Evolutionary conservation across 2,329 filamentous ascomycete genomes (phyloP).

Genomic region (Didymella glomerata): DNA sequence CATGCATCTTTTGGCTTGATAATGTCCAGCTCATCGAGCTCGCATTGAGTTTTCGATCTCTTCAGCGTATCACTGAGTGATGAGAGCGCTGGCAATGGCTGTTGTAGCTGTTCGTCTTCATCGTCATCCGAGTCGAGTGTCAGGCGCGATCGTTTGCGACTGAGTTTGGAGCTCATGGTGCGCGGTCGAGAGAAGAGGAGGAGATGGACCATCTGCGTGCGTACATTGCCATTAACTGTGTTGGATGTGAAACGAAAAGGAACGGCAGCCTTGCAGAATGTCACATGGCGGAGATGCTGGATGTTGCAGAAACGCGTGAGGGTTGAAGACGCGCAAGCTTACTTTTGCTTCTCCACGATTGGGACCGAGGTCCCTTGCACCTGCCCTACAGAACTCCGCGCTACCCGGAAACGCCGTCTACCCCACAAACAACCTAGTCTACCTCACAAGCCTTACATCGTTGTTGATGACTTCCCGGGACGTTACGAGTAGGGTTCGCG

Average conservation of each 20-base stretch:
- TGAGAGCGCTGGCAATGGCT: slow-evolving; percentile 33
- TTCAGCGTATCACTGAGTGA: slow-evolving; percentile 41
- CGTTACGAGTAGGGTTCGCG: slow-evolving; percentile 53
- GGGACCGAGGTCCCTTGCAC: slow-evolving; percentile 10
- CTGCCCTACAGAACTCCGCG: slow-evolving; percentile 12
- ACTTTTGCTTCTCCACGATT: slow-evolving; percentile 17
- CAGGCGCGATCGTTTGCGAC: slow-evolving; percentile 48
- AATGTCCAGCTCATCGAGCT: slow-evolving; percentile 48
- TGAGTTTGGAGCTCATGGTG: slow-evolving; percentile 41
- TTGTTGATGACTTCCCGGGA: slow-evolving; percentile 40
- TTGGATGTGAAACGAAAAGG: slow-evolving; percentile 14
- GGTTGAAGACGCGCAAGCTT: slow-evolving; percentile 12
- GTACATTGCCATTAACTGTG: slow-evolving; percentile 10
- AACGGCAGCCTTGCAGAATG: slow-evolving; percentile 5
- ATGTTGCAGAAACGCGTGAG: slow-evolving; percentile 37
- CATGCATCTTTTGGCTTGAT: slow-evolving; percentile 42
- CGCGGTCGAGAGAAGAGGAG: slow-evolving; percentile 26
- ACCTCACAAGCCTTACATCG: slow-evolving; percentile 13
- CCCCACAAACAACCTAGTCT: slow-evolving; percentile 28
- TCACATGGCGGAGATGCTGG: slow-evolving; percentile 20
- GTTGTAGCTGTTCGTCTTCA: slow-evolving; percentile 26
- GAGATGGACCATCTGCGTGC: slow-evolving; percentile 30
- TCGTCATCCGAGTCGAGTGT: slow-evolving; percentile 40
- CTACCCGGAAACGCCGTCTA: slow-evolving; percentile 24
- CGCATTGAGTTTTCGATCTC: slow-evolving; percentile 46